Conservation (phyloP, 306 rosid species). For the Leucaena leucocephala region DNA sequence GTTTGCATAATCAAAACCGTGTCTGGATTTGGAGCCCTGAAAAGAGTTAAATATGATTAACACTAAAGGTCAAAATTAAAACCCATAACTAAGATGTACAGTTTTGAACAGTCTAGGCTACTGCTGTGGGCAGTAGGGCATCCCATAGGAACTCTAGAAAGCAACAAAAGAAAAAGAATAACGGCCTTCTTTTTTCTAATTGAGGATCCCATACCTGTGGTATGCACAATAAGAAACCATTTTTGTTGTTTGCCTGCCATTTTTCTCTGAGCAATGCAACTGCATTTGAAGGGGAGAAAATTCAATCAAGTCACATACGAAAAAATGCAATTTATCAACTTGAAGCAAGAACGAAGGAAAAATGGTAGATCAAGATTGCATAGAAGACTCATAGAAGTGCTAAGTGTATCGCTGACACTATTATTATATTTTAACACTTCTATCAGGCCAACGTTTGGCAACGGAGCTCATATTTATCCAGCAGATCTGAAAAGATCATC, state of each 20-base stretch:
- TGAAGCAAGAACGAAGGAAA: background rate
- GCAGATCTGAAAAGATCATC: background rate
- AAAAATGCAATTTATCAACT: slow-evolving; percentile 9
- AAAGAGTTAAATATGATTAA: slow-evolving; percentile 41
- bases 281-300: slow-evolving; percentile 50
- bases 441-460: background rate
- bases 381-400: background rate
- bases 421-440: background rate
- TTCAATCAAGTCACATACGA: slow-evolving; percentile 19
- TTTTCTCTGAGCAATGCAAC: slow-evolving; percentile 95
- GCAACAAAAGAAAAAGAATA: background rate
- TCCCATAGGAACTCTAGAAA: slow-evolving; percentile 7
- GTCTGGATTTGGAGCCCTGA: slow-evolving; percentile 98
- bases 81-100: background rate
- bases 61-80: slow-evolving; percentile 32
- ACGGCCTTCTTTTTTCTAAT: slow-evolving; percentile 24
- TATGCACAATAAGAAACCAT: slow-evolving; percentile 97
- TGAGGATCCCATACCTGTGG: slow-evolving; percentile 74
- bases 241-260: slow-evolving; percentile 87
- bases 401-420: background rate
- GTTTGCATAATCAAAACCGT: slow-evolving; percentile 94
- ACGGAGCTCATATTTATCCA: background rate
- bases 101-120: slow-evolving; percentile 16
- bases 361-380: background rate
- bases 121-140: slow-evolving; percentile 19